Evolutionary conservation across 805 yeast species (phyloP).

Genomic region (Peterozyma xylosa): DNA sequence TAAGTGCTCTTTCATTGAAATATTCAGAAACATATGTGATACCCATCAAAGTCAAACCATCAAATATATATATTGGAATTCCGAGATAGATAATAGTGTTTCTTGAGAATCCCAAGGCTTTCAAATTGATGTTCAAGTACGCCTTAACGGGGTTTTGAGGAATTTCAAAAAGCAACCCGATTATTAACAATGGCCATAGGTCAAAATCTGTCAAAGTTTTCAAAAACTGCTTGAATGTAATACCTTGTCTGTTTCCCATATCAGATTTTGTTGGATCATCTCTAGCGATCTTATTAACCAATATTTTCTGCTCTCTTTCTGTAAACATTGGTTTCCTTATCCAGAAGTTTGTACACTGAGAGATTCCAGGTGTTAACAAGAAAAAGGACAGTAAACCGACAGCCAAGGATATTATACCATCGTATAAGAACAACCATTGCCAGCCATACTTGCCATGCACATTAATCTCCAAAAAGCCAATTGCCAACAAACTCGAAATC

Average conservation of each 20-base stretch:
- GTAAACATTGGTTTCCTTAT: slow-evolving; percentile 32
- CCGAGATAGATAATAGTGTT: slow-evolving; percentile 43
- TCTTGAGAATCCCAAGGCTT: slow-evolving; percentile 42
- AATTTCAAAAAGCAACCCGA: slow-evolving; percentile 37
- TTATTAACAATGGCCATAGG: slow-evolving; percentile 45
- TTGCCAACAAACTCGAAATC: slow-evolving; percentile 23
- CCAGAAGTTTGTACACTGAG: slow-evolving; percentile 42
- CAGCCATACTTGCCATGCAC: slow-evolving; percentile 40
- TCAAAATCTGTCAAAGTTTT: slow-evolving; percentile 39
- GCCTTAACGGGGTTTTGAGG: slow-evolving; percentile 26
- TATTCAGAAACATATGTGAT: slow-evolving; percentile 30
- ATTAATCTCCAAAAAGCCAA: slow-evolving; percentile 41
- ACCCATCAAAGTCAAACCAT: slow-evolving; percentile 25
- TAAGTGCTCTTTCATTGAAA: slow-evolving; percentile 18
- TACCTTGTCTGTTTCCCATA: slow-evolving; percentile 54
- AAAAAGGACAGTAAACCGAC: slow-evolving; percentile 42
- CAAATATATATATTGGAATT: slow-evolving; percentile 39
- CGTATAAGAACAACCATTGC: slow-evolving; percentile 61
- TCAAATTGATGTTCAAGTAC: slow-evolving; percentile 43
- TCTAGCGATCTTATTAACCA: slow-evolving; percentile 7
- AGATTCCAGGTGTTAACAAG: slow-evolving; percentile 49
- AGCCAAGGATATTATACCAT: slow-evolving; percentile 47
- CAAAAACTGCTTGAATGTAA: slow-evolving; percentile 30
- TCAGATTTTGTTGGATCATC: slow-evolving; percentile 36
- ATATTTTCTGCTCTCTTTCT: slow-evolving; percentile 9